phyloP scores from a whole-genome alignment of 2,329 filamentous ascomycete genomes.

The Phyllachora maydis region DNA sequence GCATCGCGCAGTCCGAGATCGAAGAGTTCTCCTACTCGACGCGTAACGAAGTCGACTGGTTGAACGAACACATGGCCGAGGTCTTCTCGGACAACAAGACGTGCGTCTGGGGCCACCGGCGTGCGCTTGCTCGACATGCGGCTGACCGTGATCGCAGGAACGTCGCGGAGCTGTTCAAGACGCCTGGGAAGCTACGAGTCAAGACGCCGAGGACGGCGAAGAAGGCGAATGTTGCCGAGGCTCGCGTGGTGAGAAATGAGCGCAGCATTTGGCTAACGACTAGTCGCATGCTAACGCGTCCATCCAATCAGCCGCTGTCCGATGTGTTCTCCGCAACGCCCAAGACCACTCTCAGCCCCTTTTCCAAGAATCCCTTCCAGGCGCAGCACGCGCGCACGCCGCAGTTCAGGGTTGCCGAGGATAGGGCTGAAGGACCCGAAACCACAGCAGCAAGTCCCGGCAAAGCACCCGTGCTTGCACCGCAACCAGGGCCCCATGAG shows the following conservation, averaged over 20 bases:
- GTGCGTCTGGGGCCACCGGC: constrained; percentile 36
- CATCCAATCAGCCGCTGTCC: constrained; percentile 39
- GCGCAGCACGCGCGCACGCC: constrained; percentile 26
- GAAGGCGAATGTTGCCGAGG: constrained; percentile 34
- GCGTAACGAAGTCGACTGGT: constrained; percentile 88
- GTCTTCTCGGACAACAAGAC: constrained; percentile 75
- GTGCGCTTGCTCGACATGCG: not conserved
- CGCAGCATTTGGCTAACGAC: too few relatives aligned
- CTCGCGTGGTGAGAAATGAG: constrained; percentile 40
- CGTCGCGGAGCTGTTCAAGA: constrained; percentile 90
- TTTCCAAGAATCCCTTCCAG: constrained; percentile 23
- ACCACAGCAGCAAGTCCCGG: constrained; percentile 11
- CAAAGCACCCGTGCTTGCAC: constrained; percentile 13
- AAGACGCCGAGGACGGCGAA: constrained; percentile 58
- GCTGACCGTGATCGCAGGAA: constrained; percentile 33
- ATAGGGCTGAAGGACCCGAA: constrained; percentile 14
- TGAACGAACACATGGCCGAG: constrained; percentile 95
- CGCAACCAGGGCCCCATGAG: constrained; percentile 12
- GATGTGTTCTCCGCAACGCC: constrained; percentile 35
- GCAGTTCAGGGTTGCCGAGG: constrained; percentile 37
- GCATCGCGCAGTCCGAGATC: constrained; percentile 60
- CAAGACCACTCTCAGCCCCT: constrained; percentile 30
- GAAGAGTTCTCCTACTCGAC: constrained; percentile 89
- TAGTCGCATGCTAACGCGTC: too few relatives aligned
- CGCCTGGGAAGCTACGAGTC: constrained; percentile 62